Evolutionary conservation across 1,284 basidiomycete genomes (phyloP), one percentile per base, ranked within the genome.

Genomic region (Bondarzewia mesenterica): DNA sequence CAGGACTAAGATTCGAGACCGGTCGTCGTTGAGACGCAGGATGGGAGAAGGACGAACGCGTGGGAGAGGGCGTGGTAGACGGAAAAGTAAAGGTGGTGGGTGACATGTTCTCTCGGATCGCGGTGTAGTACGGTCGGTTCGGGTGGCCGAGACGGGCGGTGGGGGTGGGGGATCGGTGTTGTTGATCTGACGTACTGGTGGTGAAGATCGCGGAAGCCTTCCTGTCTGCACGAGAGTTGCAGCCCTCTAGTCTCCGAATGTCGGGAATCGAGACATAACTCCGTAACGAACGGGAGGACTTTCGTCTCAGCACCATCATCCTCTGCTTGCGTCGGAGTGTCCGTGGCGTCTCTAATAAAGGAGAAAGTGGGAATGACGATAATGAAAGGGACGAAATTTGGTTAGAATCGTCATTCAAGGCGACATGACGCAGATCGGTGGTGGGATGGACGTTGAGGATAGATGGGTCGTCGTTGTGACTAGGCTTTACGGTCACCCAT

Each of bases 71-170:
- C 54, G 52, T 40, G 58, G 59, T 48, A n/a, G 59, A 51, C 4
- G 57, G 62, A 52, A 52, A 58, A 50, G 51, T 58, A n/a, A 52
- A 52, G 37, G 59, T 62, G 16, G 72, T 70, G 18, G 66, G 67
- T 37, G 72, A 67, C 71, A 75, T 77, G 55, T 77, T 71, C 57
- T 74, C 74, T 46, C 80, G 74, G 47, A 83, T 83, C 43, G 75
- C 81, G 22, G 75, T 73, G 59, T 82, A 82, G 50, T 80, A 75
- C 7, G 79, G 79, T n/a, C 79, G 69, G 48, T 58, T 70, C 7
- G 78, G 75, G 51, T 73, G 72, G 2, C 78, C 78, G 26, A 80
- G 63, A 12, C 71, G 73, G 18, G 72, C 63, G 29, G 60, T 18
- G 39, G 55, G 54, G 36, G 57, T 32, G 29, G 18, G 42, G 23